phyloP scores from a whole-genome alignment of 2,329 filamentous ascomycete genomes.

The Penicillium sp. region DNA sequence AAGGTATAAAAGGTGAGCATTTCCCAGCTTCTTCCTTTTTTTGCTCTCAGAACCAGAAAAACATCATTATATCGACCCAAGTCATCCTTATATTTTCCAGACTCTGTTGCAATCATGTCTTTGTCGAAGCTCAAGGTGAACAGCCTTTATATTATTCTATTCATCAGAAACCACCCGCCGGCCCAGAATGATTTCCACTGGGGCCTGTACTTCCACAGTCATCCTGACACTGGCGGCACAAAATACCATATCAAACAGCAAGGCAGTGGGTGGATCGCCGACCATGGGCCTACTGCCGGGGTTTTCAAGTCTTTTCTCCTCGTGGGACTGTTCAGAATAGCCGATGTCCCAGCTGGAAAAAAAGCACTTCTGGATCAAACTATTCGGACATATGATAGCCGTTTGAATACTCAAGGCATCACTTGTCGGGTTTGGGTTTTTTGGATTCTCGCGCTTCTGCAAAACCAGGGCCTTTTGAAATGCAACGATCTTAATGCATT shows the following conservation, averaged over 20 bases:
- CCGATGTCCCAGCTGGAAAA: constrained; percentile 9
- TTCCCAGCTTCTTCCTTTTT: too few species aligned
- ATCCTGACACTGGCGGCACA: constrained; percentile 9
- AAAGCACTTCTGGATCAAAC: constrained; percentile 14
- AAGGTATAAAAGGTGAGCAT: too few species aligned
- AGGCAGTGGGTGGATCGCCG: constrained; percentile 17
- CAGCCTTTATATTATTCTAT: constrained; percentile 24
- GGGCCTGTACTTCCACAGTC: constrained; percentile 24
- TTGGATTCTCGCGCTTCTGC: constrained; percentile 13
- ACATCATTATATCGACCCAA: too few species aligned
- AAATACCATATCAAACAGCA: constrained; percentile 24
- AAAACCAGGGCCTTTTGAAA: constrained; percentile 5
- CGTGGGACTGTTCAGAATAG: constrained; percentile 21
- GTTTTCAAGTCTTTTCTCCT: constrained; percentile 23
- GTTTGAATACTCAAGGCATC: constrained; percentile 14
- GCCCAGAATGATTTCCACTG: constrained; percentile 27
- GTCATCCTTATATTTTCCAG: too few species aligned
- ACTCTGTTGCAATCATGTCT: too few species aligned
- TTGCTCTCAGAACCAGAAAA: too few species aligned
- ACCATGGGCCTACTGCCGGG: constrained; percentile 12
- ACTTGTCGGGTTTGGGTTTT: constrained; percentile 22
- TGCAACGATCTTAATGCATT: constrained; percentile 11
- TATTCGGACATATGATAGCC: constrained; percentile 16
- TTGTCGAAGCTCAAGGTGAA: constrained; percentile 7
- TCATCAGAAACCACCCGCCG: constrained; percentile 22